Percentiles rank a stretch among this genome's conserved stretches.
phyloP scores from a whole-genome alignment of 2,329 filamentous ascomycete genomes.

The Gnomoniopsis smithogilvyi region DNA sequence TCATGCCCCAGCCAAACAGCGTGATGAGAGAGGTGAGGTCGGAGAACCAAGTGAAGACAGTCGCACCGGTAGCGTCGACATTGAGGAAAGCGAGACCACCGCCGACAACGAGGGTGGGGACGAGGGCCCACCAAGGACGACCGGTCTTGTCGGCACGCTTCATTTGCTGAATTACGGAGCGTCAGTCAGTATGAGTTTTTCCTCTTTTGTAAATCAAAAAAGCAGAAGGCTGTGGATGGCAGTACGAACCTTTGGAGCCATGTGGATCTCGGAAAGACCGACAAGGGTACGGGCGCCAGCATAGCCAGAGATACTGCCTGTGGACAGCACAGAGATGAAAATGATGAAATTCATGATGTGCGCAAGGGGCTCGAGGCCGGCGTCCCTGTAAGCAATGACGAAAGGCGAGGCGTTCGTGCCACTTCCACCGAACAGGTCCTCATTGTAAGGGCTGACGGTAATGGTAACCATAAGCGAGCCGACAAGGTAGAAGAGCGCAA shows the following conservation, averaged over 20 bases:
- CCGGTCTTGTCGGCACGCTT: constrained; percentile 31
- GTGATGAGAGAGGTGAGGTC: constrained; percentile 43
- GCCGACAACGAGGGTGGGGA: constrained; percentile 50
- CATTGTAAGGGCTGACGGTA: constrained; percentile 36
- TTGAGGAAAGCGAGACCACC: constrained; percentile 41
- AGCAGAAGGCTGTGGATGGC: not conserved
- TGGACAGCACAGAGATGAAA: constrained; percentile 42
- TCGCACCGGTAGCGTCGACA: constrained; percentile 34
- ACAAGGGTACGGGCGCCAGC: constrained; percentile 40
- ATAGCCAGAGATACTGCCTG: constrained; percentile 40
- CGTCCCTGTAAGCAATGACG: constrained; percentile 40
- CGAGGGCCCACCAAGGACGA: constrained; percentile 35
- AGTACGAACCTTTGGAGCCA: constrained; percentile 32
- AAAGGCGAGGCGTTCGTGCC: constrained; percentile 44
- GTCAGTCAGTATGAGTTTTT: not conserved
- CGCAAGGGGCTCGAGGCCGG: constrained; percentile 35
- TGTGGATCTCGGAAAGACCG: constrained; percentile 38
- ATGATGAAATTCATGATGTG: constrained; percentile 48
- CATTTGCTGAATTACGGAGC: constrained; percentile 21
- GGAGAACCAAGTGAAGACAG: constrained; percentile 46
- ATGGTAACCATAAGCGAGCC: constrained; percentile 42
- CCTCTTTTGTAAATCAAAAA: no score
- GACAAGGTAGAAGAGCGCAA: constrained; percentile 42
- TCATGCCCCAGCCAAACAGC: constrained; percentile 40
- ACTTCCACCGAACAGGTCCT: constrained; percentile 35